A percentile compares a stretch with the other conserved stretches of the same genome.
These are phyloP conservation scores for Tetrapisispora pingtungensis DNA, from an alignment of 805 yeast species.

Conservation along the genomic window DNA sequence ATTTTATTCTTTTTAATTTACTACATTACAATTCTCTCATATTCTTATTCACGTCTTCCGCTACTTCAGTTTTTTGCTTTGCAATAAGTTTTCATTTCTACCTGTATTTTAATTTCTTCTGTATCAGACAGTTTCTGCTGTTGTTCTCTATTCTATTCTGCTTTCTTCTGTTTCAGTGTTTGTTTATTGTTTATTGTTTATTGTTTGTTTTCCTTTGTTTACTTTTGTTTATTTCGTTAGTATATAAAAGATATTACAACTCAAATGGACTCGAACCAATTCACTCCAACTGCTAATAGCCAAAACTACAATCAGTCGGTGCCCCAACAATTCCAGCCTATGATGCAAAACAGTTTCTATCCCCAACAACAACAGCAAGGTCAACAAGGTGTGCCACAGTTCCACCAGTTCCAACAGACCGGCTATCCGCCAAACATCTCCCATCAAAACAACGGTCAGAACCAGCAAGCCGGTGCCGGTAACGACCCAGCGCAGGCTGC, in stretches of 20 bases:
- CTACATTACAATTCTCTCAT: too few species aligned
- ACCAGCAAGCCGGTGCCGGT: slow-evolving; percentile 2
- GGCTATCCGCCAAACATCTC: slow-evolving; percentile 7
- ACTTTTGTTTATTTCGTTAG: too few species aligned
- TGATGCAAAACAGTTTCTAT: slow-evolving; percentile 7
- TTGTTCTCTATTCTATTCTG: background rate
- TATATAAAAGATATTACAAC: too few species aligned
- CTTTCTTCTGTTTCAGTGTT: too few species aligned
- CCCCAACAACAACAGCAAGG: slow-evolving; percentile 11
- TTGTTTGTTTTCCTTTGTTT: too few species aligned
- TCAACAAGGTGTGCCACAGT: slow-evolving; percentile 7
- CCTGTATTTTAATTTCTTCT: background rate
- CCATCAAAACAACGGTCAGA: slow-evolving; percentile 9
- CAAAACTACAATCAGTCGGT: background rate
- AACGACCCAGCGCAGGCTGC: background rate
- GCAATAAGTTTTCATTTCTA: too few species aligned
- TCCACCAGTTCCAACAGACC: slow-evolving; percentile 5
- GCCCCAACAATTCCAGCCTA: slow-evolving; percentile 8
- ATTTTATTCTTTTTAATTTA: too few species aligned
- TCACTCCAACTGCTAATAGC: background rate
- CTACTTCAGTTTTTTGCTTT: too few species aligned
- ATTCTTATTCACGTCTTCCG: too few species aligned
- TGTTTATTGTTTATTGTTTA: too few species aligned
- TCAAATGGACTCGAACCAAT: slow-evolving; percentile 1
- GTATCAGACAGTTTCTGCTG: too few species aligned